These are phyloP conservation scores for Chloranthus sessilifolius DNA, from an alignment of 164 flowering plant species.

Conservation along the genomic window DNA sequence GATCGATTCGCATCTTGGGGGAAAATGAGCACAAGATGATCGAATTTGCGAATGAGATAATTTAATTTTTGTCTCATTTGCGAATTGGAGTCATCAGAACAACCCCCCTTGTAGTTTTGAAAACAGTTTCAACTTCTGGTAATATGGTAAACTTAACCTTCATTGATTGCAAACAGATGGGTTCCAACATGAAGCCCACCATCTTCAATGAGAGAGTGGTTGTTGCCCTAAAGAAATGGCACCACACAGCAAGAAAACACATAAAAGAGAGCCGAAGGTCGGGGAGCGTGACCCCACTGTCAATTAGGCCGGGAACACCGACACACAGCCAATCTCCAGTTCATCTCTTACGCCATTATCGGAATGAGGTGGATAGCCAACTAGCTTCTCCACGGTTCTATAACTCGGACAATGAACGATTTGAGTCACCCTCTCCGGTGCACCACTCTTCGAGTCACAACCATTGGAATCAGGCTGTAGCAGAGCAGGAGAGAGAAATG, in stretches of 20 bases:
- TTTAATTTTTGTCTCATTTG: too few relatives aligned
- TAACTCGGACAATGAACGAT: constrained; percentile 25
- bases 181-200: constrained; percentile 71
- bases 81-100: too few relatives aligned
- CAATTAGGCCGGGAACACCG: constrained; percentile 55
- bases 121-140: too few relatives aligned
- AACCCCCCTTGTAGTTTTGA: too few relatives aligned
- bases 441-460: constrained; percentile 23
- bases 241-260: constrained; percentile 56
- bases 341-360: constrained; percentile 42
- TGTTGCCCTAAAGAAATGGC: constrained; percentile 59
- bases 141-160: too few relatives aligned
- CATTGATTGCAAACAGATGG: too few relatives aligned
- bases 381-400: constrained; percentile 35
- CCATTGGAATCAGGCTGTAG: constrained; percentile 1
- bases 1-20: too few relatives aligned
- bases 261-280: constrained; percentile 35
- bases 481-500: constrained; percentile 10
- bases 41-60: too few relatives aligned
- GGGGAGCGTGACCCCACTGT: constrained; percentile 31
- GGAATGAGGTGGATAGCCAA: constrained; percentile 32
- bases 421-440: constrained; percentile 38
- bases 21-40: too few relatives aligned
- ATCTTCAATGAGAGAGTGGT: constrained; percentile 74
- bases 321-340: constrained; percentile 42